Evolutionary conservation across 176 grass and related monocot genomes (phyloP).

Genomic region (Rhipidocladum racemiflorum): DNA sequence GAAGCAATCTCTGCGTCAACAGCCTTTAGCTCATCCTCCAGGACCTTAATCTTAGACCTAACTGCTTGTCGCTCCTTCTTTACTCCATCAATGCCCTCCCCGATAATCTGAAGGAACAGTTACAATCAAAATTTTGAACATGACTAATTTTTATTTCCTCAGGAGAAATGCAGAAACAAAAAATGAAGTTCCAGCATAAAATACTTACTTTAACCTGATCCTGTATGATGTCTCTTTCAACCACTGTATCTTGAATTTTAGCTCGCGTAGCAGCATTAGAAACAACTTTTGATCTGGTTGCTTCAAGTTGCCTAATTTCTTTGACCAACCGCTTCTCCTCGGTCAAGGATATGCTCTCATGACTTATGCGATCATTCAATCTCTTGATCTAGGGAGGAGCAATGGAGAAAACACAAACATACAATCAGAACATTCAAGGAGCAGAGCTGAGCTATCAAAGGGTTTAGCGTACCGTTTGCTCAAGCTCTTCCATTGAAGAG

Average conservation of each 20-base stretch:
- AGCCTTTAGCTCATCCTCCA: conserved; percentile 55
- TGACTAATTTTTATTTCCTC: background rate
- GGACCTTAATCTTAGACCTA: conserved; percentile 60
- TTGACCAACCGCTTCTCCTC: conserved; percentile 88
- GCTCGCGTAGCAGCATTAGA: conserved; percentile 63
- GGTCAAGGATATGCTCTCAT: conserved; percentile 81
- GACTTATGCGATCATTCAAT: conserved; percentile 71
- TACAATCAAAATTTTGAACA: conserved; percentile 7
- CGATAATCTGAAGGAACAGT: conserved; percentile 37
- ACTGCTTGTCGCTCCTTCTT: conserved; percentile 65
- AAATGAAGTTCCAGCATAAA: background rate
- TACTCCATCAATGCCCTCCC: conserved; percentile 55
- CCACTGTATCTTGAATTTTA: conserved; percentile 69
- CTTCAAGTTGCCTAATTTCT: conserved; percentile 90
- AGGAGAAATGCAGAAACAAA: conserved; percentile 23
- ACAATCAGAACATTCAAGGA: conserved; percentile 25
- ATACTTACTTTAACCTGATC: conserved; percentile 88
- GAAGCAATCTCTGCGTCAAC: conserved; percentile 39
- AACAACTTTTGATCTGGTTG: conserved; percentile 76
- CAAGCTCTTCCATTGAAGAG: conserved; percentile 90
- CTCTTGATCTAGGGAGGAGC: conserved; percentile 62
- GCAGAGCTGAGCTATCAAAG: background rate
- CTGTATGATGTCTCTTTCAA: conserved; percentile 83
- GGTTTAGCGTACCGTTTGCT: conserved; percentile 55
- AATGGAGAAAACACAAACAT: conserved; percentile 26